Evolutionary conservation across 1,284 basidiomycete species (phyloP).

Genomic region (Laetiporus sulphureus): DNA sequence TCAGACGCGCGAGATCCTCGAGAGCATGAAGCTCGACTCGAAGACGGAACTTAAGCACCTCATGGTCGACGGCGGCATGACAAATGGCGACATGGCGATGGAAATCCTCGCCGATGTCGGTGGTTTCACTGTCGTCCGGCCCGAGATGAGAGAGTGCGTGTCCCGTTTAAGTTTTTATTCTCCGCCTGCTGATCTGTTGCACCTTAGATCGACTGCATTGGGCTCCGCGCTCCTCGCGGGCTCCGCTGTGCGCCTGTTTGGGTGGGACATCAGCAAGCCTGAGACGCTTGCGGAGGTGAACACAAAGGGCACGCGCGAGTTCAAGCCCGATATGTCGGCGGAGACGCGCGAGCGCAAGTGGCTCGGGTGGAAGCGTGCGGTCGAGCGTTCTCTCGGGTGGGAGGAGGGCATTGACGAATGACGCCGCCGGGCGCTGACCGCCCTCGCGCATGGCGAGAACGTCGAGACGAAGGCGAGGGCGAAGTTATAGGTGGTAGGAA

Average conservation of each 20-base stretch:
- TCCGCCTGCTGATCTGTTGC: slow-evolving; percentile 2
- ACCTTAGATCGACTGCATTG: slow-evolving; percentile 79
- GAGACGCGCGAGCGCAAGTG: slow-evolving; percentile 57
- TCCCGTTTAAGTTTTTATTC: slow-evolving; percentile 1
- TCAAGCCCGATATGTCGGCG: slow-evolving; percentile 55
- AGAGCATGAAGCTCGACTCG: slow-evolving; percentile 89
- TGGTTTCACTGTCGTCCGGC: slow-evolving; percentile 87
- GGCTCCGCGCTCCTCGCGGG: slow-evolving; percentile 97
- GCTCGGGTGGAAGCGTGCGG: slow-evolving; percentile 79
- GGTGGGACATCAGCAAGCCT: slow-evolving; percentile 89
- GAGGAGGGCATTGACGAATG: slow-evolving; percentile 47
- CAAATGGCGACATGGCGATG: slow-evolving; percentile 89
- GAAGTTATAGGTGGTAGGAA: too few species aligned
- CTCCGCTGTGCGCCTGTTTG: slow-evolving; percentile 81
- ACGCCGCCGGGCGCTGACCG: too few species aligned
- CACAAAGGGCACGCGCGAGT: slow-evolving; percentile 72
- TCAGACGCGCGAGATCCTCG: slow-evolving; percentile 91
- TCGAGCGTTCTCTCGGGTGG: slow-evolving; percentile 79
- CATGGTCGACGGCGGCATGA: slow-evolving; percentile 94
- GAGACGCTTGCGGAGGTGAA: slow-evolving; percentile 89
- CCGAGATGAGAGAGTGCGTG: slow-evolving; percentile 93
- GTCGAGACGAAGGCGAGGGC: too few species aligned
- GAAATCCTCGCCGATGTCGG: slow-evolving; percentile 89
- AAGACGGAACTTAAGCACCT: slow-evolving; percentile 69
- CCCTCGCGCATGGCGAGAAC: too few species aligned